Evolutionary conservation across 345 rosid species (phyloP).

Genomic region (Aquilaria sinensis): DNA sequence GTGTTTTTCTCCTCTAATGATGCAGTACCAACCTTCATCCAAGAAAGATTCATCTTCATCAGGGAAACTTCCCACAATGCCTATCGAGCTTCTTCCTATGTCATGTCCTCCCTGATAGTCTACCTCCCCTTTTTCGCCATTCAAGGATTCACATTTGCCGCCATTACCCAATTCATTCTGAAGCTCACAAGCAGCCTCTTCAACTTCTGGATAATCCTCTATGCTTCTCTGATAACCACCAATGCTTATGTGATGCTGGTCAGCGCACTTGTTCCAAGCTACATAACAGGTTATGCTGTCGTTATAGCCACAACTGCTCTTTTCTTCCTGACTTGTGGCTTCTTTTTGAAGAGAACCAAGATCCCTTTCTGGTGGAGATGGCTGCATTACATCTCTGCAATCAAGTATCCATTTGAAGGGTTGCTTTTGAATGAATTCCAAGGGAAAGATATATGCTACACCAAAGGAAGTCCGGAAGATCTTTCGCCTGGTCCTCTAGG

Average conservation of each 20-base stretch:
- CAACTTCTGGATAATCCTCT: slow-evolving; percentile 49
- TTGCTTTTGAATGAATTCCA: slow-evolving; percentile 44
- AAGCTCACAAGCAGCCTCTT: slow-evolving; percentile 31
- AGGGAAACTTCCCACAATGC: slow-evolving; percentile 64
- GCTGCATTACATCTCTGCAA: slow-evolving; percentile 63
- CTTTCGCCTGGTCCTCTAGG: slow-evolving; percentile 61
- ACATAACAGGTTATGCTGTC: slow-evolving; percentile 54
- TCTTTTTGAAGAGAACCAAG: slow-evolving; percentile 36
- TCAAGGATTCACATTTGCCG: slow-evolving; percentile 52
- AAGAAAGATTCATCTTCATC: slow-evolving; percentile 66
- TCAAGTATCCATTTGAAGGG: slow-evolving; percentile 62
- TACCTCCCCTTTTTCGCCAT: slow-evolving; percentile 58
- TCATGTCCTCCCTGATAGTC: slow-evolving; percentile 48
- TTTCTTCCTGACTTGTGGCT: slow-evolving; percentile 61
- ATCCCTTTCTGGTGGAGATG: slow-evolving; percentile 48
- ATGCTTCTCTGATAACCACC: slow-evolving; percentile 48
- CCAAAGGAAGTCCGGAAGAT: slow-evolving; percentile 15
- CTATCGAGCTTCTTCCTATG: slow-evolving; percentile 60
- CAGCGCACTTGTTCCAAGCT: slow-evolving; percentile 59
- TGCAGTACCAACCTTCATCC: slow-evolving; percentile 64
- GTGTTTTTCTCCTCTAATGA: slow-evolving; percentile 69
- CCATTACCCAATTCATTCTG: slow-evolving; percentile 29
- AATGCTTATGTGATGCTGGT: slow-evolving; percentile 64
- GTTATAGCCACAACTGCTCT: slow-evolving; percentile 63
- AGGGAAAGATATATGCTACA: slow-evolving; percentile 26